Conservation (phyloP, 805 yeast genomes). For the Metschnikowia amazonensis region DNA sequence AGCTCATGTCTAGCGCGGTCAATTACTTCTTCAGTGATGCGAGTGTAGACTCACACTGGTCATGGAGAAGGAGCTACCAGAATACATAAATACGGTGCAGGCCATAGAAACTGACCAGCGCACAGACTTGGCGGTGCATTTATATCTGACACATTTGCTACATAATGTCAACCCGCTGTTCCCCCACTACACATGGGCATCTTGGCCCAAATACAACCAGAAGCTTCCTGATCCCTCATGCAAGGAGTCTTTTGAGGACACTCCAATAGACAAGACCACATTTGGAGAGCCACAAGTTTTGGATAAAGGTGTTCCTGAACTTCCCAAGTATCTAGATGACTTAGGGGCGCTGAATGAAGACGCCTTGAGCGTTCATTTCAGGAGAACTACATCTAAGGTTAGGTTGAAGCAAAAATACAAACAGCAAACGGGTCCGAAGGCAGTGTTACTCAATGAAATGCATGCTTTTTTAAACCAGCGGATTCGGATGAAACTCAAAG, state of each 20-base stretch:
- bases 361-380: not conserved
- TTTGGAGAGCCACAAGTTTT: not conserved
- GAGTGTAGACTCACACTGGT: not conserved
- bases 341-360: not conserved
- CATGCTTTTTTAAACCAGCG: conserved; percentile 12
- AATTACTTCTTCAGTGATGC: not conserved
- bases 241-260: conserved; percentile 11
- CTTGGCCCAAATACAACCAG: conserved; percentile 51
- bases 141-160: conserved; percentile 54
- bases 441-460: conserved; percentile 17
- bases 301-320: not conserved
- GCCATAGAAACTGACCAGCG: conserved; percentile 47
- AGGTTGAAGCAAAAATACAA: conserved; percentile 4
- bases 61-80: conserved; percentile 3
- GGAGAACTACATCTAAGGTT: not conserved
- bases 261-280: not conserved
- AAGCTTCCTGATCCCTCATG: conserved; percentile 12
- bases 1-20: not conserved
- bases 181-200: conserved; percentile 44
- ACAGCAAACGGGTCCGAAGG: conserved; percentile 7
- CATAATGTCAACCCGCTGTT: conserved; percentile 34
- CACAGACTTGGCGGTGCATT: conserved; percentile 58
- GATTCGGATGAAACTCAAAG: conserved; percentile 4
- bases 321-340: not conserved
- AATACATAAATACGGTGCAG: conserved; percentile 13